Evolutionary conservation across 2,329 filamentous ascomycete genomes (phyloP).

Genomic region (Fonsecaea multimorphosa): DNA sequence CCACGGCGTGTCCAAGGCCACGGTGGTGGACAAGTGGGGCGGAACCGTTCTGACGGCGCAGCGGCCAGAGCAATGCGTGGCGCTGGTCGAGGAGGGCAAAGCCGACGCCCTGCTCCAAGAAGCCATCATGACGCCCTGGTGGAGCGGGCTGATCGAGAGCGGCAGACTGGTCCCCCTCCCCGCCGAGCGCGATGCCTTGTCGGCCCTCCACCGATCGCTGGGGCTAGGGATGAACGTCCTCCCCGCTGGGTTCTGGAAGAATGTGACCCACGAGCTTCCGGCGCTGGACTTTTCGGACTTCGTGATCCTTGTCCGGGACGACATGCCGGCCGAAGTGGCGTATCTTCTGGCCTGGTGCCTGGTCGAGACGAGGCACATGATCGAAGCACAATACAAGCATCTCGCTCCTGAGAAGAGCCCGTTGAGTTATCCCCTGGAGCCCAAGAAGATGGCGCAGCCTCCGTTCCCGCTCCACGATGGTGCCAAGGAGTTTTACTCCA

Average conservation of each 20-base stretch:
- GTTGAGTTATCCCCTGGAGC: constrained; percentile 26
- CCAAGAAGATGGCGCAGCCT: constrained; percentile 20
- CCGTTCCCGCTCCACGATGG: constrained; percentile 24
- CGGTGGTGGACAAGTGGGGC: constrained; percentile 20
- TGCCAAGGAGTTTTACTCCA: constrained; percentile 24
- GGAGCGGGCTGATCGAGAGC: constrained; percentile 22
- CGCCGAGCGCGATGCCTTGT: constrained; percentile 17
- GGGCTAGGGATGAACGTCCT: constrained; percentile 21
- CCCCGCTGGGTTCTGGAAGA: constrained; percentile 25
- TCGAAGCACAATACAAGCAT: constrained; percentile 29
- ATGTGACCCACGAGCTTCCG: constrained; percentile 17
- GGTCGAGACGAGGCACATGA: constrained; percentile 27
- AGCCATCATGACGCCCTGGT: constrained; percentile 31
- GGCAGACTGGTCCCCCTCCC: constrained; percentile 18
- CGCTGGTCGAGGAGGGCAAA: constrained; percentile 25
- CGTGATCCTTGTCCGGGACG: constrained; percentile 25
- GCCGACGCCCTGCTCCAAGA: constrained; percentile 28
- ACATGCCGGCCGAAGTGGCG: constrained; percentile 27
- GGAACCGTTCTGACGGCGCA: constrained; percentile 18
- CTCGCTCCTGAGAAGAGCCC: constrained; percentile 23
- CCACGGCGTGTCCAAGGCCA: constrained; percentile 24
- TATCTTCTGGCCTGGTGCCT: constrained; percentile 27
- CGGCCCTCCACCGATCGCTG: constrained; percentile 11
- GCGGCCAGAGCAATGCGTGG: constrained; percentile 26
- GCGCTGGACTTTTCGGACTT: constrained; percentile 31